These are phyloP conservation scores for Ensete ventricosum DNA, from an alignment of 176 grass and related monocot genomes.

Conservation along the genomic window DNA sequence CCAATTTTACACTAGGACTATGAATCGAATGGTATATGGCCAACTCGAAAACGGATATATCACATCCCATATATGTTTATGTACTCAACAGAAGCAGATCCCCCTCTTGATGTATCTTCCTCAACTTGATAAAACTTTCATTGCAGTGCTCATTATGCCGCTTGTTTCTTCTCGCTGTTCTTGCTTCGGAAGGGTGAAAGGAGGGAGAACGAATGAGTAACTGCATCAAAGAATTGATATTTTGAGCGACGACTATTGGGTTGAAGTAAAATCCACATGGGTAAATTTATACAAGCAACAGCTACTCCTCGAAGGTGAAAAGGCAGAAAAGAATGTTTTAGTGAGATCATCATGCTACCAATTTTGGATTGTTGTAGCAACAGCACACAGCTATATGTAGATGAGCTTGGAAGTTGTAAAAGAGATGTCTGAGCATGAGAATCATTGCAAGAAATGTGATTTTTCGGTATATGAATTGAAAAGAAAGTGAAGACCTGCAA, in stretches of 20 bases:
- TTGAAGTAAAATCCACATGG: not conserved
- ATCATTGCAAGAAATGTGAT: slow-evolving; percentile 50
- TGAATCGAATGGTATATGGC: not conserved
- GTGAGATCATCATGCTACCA: too few species aligned
- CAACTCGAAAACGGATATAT: not conserved
- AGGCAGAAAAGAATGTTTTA: too few species aligned
- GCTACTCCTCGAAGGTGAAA: not conserved
- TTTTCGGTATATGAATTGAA: slow-evolving; percentile 54
- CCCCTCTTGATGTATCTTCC: not conserved
- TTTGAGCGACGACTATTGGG: not conserved
- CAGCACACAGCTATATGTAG: too few species aligned
- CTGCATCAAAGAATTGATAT: slow-evolving; percentile 26
- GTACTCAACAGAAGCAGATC: not conserved
- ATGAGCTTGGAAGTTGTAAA: too few species aligned
- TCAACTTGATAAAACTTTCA: not conserved
- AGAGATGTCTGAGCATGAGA: not conserved
- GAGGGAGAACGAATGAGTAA: slow-evolving; percentile 49
- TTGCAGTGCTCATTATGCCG: not conserved
- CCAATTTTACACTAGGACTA: not conserved
- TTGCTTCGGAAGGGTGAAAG: slow-evolving; percentile 60
- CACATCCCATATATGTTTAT: slow-evolving; percentile 1
- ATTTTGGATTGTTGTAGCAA: too few species aligned
- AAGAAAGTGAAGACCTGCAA: slow-evolving; percentile 12
- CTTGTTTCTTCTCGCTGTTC: slow-evolving; percentile 10
- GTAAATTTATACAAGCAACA: not conserved